phyloP scores from a whole-genome alignment of 1,139 yeast species.

The Pichia sp. region DNA sequence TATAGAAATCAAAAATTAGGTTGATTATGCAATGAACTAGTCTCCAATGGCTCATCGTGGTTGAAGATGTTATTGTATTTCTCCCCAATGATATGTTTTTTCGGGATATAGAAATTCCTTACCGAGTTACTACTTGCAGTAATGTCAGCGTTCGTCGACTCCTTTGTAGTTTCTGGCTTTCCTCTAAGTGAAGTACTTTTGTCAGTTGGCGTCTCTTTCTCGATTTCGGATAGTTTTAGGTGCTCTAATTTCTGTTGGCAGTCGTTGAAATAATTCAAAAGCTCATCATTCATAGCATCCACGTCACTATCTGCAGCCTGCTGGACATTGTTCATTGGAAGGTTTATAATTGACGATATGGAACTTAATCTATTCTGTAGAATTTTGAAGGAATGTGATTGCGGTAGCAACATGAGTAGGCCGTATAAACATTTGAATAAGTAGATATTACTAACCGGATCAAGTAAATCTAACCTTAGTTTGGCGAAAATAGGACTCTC shows the following conservation, averaged over 20 bases:
- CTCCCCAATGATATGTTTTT: not conserved
- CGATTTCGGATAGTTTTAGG: too few species aligned
- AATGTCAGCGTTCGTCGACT: not conserved
- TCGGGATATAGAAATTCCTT: constrained; percentile 2
- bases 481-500: constrained; percentile 90
- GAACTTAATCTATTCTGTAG: constrained; percentile 70
- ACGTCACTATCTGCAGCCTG: not conserved
- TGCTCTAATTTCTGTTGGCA: constrained; percentile 56
- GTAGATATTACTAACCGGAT: constrained; percentile 78
- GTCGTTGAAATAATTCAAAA: constrained; percentile 54
- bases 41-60: constrained; percentile 12
- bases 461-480: constrained; percentile 76
- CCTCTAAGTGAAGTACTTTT: too few species aligned
- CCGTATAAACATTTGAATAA: constrained; percentile 88
- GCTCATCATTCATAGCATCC: constrained; percentile 29
- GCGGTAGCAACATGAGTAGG: constrained; percentile 89
- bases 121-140: not conserved
- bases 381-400: constrained; percentile 83
- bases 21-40: constrained; percentile 11
- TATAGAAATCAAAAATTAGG: constrained; percentile 48
- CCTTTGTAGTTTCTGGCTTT: too few species aligned
- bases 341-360: constrained; percentile 30
- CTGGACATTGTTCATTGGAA: constrained; percentile 15
- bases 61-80: constrained; percentile 2
- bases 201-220: too few species aligned